Conservation (phyloP, 192 early-diverging fungal genomes). For the Funneliformis mosseae region DNA sequence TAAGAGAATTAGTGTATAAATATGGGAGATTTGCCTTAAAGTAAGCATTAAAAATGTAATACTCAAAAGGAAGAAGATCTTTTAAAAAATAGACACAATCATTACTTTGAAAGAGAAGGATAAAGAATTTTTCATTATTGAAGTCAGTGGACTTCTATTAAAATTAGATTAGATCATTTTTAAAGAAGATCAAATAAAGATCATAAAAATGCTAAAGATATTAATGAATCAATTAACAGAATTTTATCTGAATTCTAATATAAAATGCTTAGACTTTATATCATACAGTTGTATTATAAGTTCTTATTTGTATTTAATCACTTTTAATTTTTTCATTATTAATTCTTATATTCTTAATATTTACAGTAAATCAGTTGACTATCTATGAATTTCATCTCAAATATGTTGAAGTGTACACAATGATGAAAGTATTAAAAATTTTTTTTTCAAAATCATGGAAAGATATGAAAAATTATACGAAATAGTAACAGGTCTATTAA, state of each 20-base stretch:
- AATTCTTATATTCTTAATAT: background rate
- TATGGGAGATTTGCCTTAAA: slow-evolving; percentile 30
- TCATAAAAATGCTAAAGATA: slow-evolving; percentile 16
- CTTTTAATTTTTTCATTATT: slow-evolving; percentile 11
- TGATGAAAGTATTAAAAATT: slow-evolving; percentile 17
- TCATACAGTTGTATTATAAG: slow-evolving; percentile 21
- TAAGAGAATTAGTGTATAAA: background rate
- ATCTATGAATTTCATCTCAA: slow-evolving; percentile 28
- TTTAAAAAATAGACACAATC: slow-evolving; percentile 1
- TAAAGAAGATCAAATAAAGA: slow-evolving; percentile 16
- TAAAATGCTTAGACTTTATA: slow-evolving; percentile 14
- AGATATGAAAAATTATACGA: slow-evolving; percentile 2
- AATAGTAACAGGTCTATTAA: slow-evolving; percentile 1
- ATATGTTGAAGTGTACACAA: slow-evolving; percentile 14
- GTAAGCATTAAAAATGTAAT: background rate
- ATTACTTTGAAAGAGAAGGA: slow-evolving; percentile 7
- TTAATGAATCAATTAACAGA: slow-evolving; percentile 14
- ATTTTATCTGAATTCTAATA: background rate
- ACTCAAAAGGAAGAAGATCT: background rate
- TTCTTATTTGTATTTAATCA: background rate
- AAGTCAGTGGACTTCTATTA: slow-evolving; percentile 13
- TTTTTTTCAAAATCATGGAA: slow-evolving; percentile 13
- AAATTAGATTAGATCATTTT: slow-evolving; percentile 18
- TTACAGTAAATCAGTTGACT: slow-evolving; percentile 19
- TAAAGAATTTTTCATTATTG: slow-evolving; percentile 4